Conservation (phyloP, 148 eudicot species). For the Cornus controversa region DNA sequence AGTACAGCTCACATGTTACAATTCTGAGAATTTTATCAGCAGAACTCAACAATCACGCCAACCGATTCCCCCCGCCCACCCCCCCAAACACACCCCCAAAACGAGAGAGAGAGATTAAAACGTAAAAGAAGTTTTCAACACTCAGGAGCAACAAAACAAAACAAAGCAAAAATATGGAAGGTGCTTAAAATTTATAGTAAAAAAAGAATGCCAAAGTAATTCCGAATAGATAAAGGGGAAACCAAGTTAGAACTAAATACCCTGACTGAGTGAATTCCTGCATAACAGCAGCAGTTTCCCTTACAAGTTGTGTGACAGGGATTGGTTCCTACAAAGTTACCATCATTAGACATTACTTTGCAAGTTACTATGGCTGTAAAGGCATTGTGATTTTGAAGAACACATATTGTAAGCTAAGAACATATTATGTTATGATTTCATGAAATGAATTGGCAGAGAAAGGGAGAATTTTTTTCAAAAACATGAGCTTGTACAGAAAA, state of each 20-base stretch:
- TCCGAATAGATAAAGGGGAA: not conserved
- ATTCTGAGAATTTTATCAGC: not conserved
- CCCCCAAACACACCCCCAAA: no score
- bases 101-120: not conserved
- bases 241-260: constrained; percentile 31
- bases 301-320: constrained; percentile 94
- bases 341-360: not conserved
- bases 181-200: no score
- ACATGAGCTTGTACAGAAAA: no score
- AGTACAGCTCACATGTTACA: not conserved
- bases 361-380: not conserved
- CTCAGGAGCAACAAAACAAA: not conserved
- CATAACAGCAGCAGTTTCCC: constrained; percentile 99
- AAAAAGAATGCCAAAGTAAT: no score
- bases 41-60: constrained; percentile 6
- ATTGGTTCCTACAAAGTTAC: constrained; percentile 69
- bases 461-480: no score
- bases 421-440: not conserved
- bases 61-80: no score
- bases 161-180: no score
- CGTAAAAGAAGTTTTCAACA: not conserved
- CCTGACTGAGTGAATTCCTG: constrained; percentile 99
- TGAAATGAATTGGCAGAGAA: not conserved
- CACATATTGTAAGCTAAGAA: not conserved
- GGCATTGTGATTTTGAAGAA: not conserved